phyloP scores from a whole-genome alignment of 805 yeast genomes.

The Starmerella vaccinii region DNA sequence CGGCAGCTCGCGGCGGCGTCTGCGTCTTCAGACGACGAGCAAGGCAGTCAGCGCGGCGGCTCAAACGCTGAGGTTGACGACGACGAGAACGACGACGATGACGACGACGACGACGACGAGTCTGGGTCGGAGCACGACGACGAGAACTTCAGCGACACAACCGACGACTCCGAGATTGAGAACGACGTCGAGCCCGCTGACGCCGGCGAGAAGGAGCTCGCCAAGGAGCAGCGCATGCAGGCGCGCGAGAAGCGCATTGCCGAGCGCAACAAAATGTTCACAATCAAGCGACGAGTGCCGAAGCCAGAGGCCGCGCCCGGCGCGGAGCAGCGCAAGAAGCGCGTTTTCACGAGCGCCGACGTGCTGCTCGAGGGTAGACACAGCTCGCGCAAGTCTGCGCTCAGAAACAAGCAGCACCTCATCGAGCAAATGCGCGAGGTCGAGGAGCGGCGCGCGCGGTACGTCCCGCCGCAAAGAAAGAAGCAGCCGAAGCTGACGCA shows the following conservation, averaged over 20 bases:
- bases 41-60: neutral
- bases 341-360: slow-evolving; percentile 19
- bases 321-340: slow-evolving; percentile 16
- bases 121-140: slow-evolving; percentile 22
- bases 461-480: slow-evolving; percentile 31
- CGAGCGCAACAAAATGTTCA: slow-evolving; percentile 29
- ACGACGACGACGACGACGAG: slow-evolving; percentile 20
- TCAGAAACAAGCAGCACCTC: slow-evolving; percentile 65
- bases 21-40: slow-evolving; percentile 1
- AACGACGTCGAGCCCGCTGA: slow-evolving; percentile 47
- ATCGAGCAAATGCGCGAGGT: slow-evolving; percentile 59
- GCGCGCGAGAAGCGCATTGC: slow-evolving; percentile 25
- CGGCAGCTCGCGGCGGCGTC: neutral
- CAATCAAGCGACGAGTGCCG: slow-evolving; percentile 32
- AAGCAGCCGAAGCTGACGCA: slow-evolving; percentile 42
- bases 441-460: slow-evolving; percentile 44
- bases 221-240: slow-evolving; percentile 33
- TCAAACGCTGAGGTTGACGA: slow-evolving; percentile 17
- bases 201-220: slow-evolving; percentile 60
- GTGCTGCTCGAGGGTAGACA: slow-evolving; percentile 47
- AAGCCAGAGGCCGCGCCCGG: slow-evolving; percentile 17
- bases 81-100: slow-evolving; percentile 12
- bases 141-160: slow-evolving; percentile 37
- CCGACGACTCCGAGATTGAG: slow-evolving; percentile 32
- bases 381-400: slow-evolving; percentile 67